phyloP scores from a whole-genome alignment of 192 early-diverging fungal species.

The Umbelopsis vinacea region DNA sequence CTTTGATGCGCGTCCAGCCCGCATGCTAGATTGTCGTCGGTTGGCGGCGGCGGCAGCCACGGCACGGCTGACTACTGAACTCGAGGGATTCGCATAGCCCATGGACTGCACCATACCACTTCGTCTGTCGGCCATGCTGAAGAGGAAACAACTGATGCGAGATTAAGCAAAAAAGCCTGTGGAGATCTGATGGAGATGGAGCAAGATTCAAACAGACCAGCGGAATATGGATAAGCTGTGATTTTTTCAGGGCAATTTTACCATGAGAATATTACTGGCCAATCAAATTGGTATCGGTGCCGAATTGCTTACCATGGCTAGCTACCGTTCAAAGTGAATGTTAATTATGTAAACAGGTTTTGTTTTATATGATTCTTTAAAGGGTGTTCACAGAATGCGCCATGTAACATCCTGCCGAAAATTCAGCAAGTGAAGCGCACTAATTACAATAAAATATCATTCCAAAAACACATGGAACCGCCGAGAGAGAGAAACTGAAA shows the following conservation, averaged over 20 bases:
- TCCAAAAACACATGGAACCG: background rate
- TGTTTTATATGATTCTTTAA: no score
- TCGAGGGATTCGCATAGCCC: slow-evolving; percentile 33
- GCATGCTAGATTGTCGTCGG: slow-evolving; percentile 35
- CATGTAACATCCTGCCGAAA: no score
- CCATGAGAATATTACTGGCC: background rate
- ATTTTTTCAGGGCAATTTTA: slow-evolving; percentile 12
- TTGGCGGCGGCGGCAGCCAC: slow-evolving; percentile 46
- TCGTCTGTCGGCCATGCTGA: slow-evolving; percentile 42
- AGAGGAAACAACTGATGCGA: background rate
- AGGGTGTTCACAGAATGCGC: no score
- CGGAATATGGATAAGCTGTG: background rate
- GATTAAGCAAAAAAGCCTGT: background rate
- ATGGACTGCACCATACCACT: slow-evolving; percentile 44
- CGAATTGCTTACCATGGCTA: background rate
- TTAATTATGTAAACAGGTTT: no score
- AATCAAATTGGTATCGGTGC: background rate
- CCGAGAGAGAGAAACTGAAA: background rate
- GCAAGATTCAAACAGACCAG: background rate
- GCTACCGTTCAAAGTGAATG: no score
- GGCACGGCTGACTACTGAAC: slow-evolving; percentile 39
- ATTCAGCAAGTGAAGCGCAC: no score
- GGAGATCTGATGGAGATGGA: slow-evolving; percentile 9
- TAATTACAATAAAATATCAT: no score
- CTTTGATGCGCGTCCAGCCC: slow-evolving; percentile 44